A percentile compares a stretch with the other conserved stretches of the same genome.
phyloP scores from a whole-genome alignment of 805 yeast species.

The Novakomyces olei region DNA sequence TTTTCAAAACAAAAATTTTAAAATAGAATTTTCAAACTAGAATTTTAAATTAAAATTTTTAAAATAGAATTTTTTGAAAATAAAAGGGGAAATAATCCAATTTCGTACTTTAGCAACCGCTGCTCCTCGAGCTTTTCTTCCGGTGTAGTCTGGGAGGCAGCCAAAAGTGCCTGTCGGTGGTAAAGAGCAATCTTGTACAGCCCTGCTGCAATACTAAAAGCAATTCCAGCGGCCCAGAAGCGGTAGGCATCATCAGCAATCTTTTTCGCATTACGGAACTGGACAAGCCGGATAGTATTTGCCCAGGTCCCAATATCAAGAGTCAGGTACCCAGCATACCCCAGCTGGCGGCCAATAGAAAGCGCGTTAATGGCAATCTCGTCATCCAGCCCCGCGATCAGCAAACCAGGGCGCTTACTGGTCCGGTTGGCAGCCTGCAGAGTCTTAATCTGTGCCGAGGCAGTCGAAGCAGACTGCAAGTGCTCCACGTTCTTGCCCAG shows the following conservation, averaged over 20 bases:
- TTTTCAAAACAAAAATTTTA: neutral
- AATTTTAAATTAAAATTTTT: too few species aligned
- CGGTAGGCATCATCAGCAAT: slow-evolving; percentile 19
- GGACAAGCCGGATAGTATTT: slow-evolving; percentile 14
- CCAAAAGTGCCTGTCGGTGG: slow-evolving; percentile 17
- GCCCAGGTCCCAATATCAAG: slow-evolving; percentile 18
- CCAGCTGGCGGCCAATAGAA: slow-evolving; percentile 16
- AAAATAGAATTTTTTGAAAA: too few species aligned
- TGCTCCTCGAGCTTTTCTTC: slow-evolving; percentile 20
- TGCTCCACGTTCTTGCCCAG: slow-evolving; percentile 58
- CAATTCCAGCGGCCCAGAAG: slow-evolving; percentile 58
- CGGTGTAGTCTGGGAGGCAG: slow-evolving; percentile 7
- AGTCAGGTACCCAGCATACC: slow-evolving; percentile 16
- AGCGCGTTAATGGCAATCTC: neutral
- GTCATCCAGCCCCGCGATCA: neutral
- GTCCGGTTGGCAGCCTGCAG: slow-evolving; percentile 47
- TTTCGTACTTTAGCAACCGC: slow-evolving; percentile 18
- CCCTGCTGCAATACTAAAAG: slow-evolving; percentile 39
- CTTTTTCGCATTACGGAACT: slow-evolving; percentile 14
- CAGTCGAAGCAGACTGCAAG: slow-evolving; percentile 41
- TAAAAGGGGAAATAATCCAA: too few species aligned
- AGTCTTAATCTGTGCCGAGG: too few species aligned
- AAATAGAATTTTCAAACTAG: neutral
- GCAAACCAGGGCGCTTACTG: slow-evolving; percentile 24
- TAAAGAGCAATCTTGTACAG: slow-evolving; percentile 29